These are phyloP conservation scores for Eustoma russellianum DNA, from an alignment of 257 asterid species.

Conservation along the genomic window DNA sequence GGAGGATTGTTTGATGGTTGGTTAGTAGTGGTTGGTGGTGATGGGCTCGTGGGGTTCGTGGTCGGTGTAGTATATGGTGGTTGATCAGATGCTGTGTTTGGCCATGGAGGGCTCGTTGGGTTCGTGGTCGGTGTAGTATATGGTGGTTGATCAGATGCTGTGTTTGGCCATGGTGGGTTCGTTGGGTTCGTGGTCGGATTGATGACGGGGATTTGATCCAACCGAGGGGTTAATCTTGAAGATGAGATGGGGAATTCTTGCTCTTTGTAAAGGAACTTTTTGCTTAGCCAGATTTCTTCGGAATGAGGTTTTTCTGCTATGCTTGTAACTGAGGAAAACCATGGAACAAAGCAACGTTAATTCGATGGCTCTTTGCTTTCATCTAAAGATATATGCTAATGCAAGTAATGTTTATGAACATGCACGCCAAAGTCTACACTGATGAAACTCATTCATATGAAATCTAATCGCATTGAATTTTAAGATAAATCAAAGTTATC, in stretches of 20 bases:
- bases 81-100: background rate
- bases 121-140: constrained; percentile 15
- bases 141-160: too few relatives aligned
- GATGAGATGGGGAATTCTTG: constrained; percentile 28
- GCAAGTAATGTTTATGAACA: too few relatives aligned
- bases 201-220: constrained; percentile 30
- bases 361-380: too few relatives aligned
- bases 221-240: constrained; percentile 20
- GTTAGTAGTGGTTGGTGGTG: background rate
- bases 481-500: too few relatives aligned
- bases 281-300: constrained; percentile 31
- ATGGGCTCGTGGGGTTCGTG: background rate
- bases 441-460: too few relatives aligned
- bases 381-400: too few relatives aligned
- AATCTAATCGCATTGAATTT: too few relatives aligned
- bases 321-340: constrained; percentile 43
- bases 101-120: constrained; percentile 17
- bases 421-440: too few relatives aligned
- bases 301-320: constrained; percentile 24
- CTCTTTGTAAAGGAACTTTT: constrained; percentile 28
- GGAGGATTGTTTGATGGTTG: constrained; percentile 35
- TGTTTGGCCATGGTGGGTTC: constrained; percentile 10
- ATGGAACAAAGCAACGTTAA: too few relatives aligned
- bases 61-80: constrained; percentile 13
- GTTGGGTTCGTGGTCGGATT: constrained; percentile 46